These are phyloP conservation scores for Endocladia muricata DNA, from an alignment of 31 red algal genomes.

Conservation along the genomic window DNA sequence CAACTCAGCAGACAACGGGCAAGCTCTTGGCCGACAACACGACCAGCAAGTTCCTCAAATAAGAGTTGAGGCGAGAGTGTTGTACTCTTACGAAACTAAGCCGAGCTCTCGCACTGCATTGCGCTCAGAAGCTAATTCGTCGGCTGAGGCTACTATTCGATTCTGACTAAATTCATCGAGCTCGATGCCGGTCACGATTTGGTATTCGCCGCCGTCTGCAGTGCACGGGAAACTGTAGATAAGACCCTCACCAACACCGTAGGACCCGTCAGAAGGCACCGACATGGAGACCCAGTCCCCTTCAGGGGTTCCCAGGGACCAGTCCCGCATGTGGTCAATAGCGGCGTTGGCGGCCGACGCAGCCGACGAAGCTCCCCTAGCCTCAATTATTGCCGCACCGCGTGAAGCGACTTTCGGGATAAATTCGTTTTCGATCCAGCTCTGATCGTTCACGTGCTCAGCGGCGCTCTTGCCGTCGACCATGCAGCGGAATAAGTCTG, in stretches of 20 bases:
- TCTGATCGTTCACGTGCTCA: slow-evolving; percentile 59
- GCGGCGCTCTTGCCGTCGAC: slow-evolving; percentile 65
- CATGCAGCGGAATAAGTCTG: slow-evolving; percentile 79
- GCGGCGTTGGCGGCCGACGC: slow-evolving; percentile 88
- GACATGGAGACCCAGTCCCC: slow-evolving; percentile 75
- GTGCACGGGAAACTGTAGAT: slow-evolving; percentile 84
- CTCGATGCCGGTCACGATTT: no score
- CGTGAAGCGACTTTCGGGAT: slow-evolving; percentile 95
- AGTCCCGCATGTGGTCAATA: slow-evolving; percentile 91
- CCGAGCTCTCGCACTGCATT: no score
- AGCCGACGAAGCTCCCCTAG: slow-evolving; percentile 89
- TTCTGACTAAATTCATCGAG: no score
- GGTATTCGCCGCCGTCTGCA: no score
- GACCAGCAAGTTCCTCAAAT: no score
- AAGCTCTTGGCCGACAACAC: no score
- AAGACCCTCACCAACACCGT: slow-evolving; percentile 87
- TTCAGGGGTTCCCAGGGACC: slow-evolving; percentile 56
- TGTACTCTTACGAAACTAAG: no score
- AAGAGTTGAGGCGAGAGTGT: no score
- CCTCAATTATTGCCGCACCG: slow-evolving; percentile 95
- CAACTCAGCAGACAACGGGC: no score
- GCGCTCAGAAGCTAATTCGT: no score
- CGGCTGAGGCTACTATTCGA: no score
- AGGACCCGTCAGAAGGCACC: slow-evolving; percentile 81
- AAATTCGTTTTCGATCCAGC: slow-evolving; percentile 80